Evolutionary conservation across 371 early-diverging fungal genomes (phyloP), one percentile per base, ranked within the genome.

Genomic region (Mucor plumbeus): DNA sequence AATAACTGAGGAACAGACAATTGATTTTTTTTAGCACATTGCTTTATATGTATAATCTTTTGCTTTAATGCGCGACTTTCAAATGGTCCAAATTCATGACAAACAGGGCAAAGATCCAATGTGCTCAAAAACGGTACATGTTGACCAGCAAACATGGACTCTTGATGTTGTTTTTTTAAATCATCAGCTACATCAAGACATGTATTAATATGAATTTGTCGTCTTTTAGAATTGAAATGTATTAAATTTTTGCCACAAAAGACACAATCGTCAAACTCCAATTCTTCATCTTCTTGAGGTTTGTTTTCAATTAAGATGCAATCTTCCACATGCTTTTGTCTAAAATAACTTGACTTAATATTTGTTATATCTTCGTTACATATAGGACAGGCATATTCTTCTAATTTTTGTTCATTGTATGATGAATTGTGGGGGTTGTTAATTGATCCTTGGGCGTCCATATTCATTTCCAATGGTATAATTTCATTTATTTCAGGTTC

Each of bases 161-260:
- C 61, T 19, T 44, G 33, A 4, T 55, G 41, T 17, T 60, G 48
- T 15, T 62, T 64, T 40, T 70, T 50, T 10, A n/a, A 7, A 2
- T 15, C 48, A 40, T 44, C 44, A 3, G n/a, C 61, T 57, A 65
- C 67, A 36, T 81, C 81, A 19, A 81, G 54, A 14, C 81, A 81
- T 3, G 44, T 65, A 36, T 72, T 75, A 13, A 78, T 44, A 58
- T 82, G 82, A 0, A 65, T 14, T 26, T 73, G 72, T 26, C 54
- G 58, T 17, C 68, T 60, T 2, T 36, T n/a, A 21, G 64, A 39
- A n/a, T 64, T 63, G 14, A 69, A 64, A 9, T 43, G 63, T 0
- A 53, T 43, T 2, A 79, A 59, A 19, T 73, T 53, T 39, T 79
- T 77, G 15, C 71, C 71, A 40, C 82, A 82, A 39, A 81, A 72